Base-by-base conservation (phyloP, 2,329 filamentous ascomycete species). In the Penicillium brasilianum region DNA sequence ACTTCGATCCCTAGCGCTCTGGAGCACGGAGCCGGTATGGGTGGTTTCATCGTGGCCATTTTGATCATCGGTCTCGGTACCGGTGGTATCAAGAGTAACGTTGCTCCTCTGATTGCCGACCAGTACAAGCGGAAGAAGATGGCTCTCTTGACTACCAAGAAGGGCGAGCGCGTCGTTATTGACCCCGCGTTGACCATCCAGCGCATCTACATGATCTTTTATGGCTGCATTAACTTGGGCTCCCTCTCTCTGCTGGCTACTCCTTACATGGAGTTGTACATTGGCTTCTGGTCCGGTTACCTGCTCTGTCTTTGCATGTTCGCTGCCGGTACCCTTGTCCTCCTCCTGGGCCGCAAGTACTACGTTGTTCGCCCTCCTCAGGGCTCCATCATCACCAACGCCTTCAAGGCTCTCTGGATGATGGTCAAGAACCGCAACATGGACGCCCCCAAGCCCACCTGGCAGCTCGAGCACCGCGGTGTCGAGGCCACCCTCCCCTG, bases 171-270 rank as follows among this genome's bases (percentile, higher is more conserved):
- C 18, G 86, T 91, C 57, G 82, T 91, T 64, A 84, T 90, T 28
- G 88, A 91, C 67, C 88, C 88, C 0, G 81, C 84, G 41, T 80
- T 90, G 57, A 91, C 89, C 1, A 84, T 88, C 63, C 85, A 88
- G 69, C 82, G 87, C 51, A 87, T 91, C 63, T 91, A 90, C 80
- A 90, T 87, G 87, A 84, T 91, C 71, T 91, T 91, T 79, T 91
- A 91, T 77, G 82, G 84, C 74, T 89, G 86, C 76, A 91, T 92
- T 72, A 92, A 92, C 75, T 67, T 92, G 16, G 90, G 89, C n/a
- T 85, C 87, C 1, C 80, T 93, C 7, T 90, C 86, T 0, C 80
- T 86, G 57, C 83, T 92, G 66, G 87, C 85, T 7, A 91, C 87
- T 0, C 86, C 86, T 1, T 88, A 87, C 71, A 84, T 91, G 79